Base-by-base conservation (phyloP, 2,329 filamentous ascomycete species). In the Ceratocystis diversiconidia region DNA sequence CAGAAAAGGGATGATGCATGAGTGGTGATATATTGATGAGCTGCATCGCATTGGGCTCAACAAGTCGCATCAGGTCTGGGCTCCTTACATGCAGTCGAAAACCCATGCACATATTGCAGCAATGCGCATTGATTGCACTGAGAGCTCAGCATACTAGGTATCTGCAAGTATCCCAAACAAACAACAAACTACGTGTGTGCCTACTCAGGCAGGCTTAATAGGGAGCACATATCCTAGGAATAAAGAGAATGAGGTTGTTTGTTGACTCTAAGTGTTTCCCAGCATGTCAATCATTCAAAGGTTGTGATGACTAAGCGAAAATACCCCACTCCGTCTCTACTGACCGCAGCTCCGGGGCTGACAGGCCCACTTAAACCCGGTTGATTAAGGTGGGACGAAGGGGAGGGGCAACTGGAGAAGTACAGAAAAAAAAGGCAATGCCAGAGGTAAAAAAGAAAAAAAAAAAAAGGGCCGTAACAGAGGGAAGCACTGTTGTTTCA, bases 281-380 rank as follows among this genome's bases (percentile, higher is more conserved):
- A 12, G 36, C 36, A 41, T 41, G 36, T 41, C 36, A 10, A 41
- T 41, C 36, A 12, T 12, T 41, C 36, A 12, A 41, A 12, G 10
- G 36, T 41, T 12, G 36, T 10, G 36, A 48, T 55, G n/a, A 55
- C 50, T 55, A 55, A 55, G 22, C 50, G 28, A 2, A 15, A 2
- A 15, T 25, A 8, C 22, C 10, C 50, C 50, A 55, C 50, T 48
- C 44, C 44, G 44, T 8, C 44, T 48, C 15, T 48, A 5, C 44
- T 19, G 17, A 46, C 19, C 59, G n/a, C n/a, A 61, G 25, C n/a
- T 43, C 59, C 32, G 59, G 59, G 32, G 12, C 10, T n/a, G 19
- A 22, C 2, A 8, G 59, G 10, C 60, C 60, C 60, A 62, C 60
- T 62, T 62, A 28, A 44, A 62, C 60, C 60, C 36, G 19, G 60